Evolutionary conservation across 192 early-diverging fungal genomes (phyloP), one percentile per base, ranked within the genome.

Genomic region (Irineochytrium annulatum): DNA sequence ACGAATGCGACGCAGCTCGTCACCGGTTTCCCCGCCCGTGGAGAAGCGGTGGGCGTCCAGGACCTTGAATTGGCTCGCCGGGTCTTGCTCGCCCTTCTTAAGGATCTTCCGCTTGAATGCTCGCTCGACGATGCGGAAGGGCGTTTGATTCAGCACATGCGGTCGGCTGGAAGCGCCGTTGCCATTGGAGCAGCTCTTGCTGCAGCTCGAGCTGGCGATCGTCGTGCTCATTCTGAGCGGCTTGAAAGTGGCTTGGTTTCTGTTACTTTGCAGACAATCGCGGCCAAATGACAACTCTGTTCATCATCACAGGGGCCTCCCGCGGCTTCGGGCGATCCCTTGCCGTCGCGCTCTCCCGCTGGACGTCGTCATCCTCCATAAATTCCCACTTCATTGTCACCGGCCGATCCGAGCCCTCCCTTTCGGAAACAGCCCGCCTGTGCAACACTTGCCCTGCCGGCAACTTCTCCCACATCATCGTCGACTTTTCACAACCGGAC

Each of bases 71-170:
- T 57, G 37, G 8, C 37, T 34, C 19, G 1, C 34, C 16, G 26
- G 56, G 20, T 43, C 34, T 8, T 57, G 56, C 20, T n/a, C 24
- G 24, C 26, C 22, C 3, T 19, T 6, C 24, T 29, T 41, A 14
- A 57, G 31, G 8, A 48, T 51, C 24, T 60, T 61, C 19, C 75
- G 34, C 43, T 81, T 81, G 64, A 74, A 76, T 3, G 60, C 31
- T n/a, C 76, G 62, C 52, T 81, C 79, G 3, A 60, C 59, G 5
- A 71, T 51, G 16, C 79, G 64, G 64, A 81, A 78, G 16, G 74
- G 55, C 14, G 77, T 77, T 24, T 75, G 71, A 59, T 80, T 80
- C 41, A 27, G 58, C 16, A 44, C 30, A 0, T 16, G 13, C 8
- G 57, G 52, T 14, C 34, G 30, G 29, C 34, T 33, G 26, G 34